Base-by-base conservation (phyloP, 345 rosid species). In the Moricandia moricandioides region DNA sequence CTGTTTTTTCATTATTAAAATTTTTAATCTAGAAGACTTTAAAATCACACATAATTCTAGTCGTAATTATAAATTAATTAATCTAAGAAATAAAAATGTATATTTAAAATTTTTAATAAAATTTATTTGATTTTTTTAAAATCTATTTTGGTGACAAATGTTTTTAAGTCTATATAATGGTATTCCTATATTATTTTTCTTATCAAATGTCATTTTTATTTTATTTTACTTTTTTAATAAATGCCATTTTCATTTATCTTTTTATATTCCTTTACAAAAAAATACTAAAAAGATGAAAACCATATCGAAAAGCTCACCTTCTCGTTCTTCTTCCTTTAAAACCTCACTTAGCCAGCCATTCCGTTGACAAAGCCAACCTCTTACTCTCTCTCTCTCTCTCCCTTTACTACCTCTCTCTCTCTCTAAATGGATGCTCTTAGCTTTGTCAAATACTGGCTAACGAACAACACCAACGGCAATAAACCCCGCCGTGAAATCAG, bases 351-450 rank as follows among this genome's bases (percentile, higher is more conserved):
- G 54, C 10, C 16, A 43, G 51, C 45, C 63, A 35, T 35, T 34
- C n/a, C 77, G 77, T 78, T 66, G 77, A 78, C 81, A 72, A 72
- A 78, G 21, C 65, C 68, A 57, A 64, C 3, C 71, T 67, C 73
- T 37, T 35, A 17, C 49, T 69, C 62, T 16, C 13, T 69, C 69
- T 49, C 62, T 62, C 21, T 56, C 62, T 45, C 56, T 43, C 37
- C 64, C 16, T 54, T 52, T 7, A 6, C 24, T 21, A 16, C 35
- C 45, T 67, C 10, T 9, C 27, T 29, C 14, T 57, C 16, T 21
- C 21, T 59, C 56, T 37, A 18, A 18, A 86, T 91, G 98, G 97
- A 91, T 83, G 85, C 89, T 69, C 93, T 86, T 21, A 80, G 70
- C 80, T 84, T 89, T 82, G 82, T 86, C 67, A 86, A 80, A 79